These are phyloP conservation scores for Sordariomycetes sp. DNA, from an alignment of 2,329 filamentous ascomycete species.

Conservation along the genomic window DNA sequence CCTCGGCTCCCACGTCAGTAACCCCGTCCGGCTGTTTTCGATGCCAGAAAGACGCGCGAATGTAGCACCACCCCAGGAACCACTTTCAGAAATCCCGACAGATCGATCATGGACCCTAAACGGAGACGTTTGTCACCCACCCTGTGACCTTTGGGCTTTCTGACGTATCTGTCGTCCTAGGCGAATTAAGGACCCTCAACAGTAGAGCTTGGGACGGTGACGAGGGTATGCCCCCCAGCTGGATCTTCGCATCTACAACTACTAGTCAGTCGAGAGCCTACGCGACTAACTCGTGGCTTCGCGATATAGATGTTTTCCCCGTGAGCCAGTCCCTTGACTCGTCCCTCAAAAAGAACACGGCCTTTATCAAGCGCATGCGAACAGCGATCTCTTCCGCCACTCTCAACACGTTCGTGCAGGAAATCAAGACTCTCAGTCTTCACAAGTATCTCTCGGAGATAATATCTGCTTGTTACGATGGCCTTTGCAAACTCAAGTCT, in stretches of 20 bases:
- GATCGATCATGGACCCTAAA: conserved; percentile 47
- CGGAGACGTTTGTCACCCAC: conserved; percentile 41
- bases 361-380: conserved; percentile 91
- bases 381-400: conserved; percentile 75
- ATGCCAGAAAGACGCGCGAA: neutral
- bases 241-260: neutral
- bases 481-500: conserved; percentile 80
- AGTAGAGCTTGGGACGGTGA: conserved; percentile 80
- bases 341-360: conserved; percentile 94
- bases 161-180: conserved; percentile 28
- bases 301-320: conserved; percentile 54
- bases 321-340: conserved; percentile 78
- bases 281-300: conserved; percentile 6
- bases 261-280: neutral
- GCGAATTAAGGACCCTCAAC: conserved; percentile 84
- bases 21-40: neutral
- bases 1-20: neutral
- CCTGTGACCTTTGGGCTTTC: neutral
- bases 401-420: conserved; percentile 72
- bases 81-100: neutral
- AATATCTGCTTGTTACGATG: conserved; percentile 89
- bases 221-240: conserved; percentile 42
- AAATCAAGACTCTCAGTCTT: conserved; percentile 79
- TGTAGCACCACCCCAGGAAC: neutral
- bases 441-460: conserved; percentile 97